Conservation (phyloP, 768 basidiomycete species). For the Daedaleopsis sinensis region DNA sequence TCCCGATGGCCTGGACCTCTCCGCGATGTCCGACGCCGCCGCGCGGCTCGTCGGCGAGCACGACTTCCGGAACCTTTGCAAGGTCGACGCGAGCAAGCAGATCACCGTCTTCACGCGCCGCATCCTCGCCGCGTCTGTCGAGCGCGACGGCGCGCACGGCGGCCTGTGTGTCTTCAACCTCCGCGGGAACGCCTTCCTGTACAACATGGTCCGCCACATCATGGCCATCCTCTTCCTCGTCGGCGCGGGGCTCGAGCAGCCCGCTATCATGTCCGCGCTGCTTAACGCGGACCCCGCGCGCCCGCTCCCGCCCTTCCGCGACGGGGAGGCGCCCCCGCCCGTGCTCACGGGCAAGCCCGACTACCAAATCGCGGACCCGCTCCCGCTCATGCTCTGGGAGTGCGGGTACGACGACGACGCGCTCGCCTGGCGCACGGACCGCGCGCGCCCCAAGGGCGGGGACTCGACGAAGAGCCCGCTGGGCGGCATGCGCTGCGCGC, state of each 20-base stretch:
- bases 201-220: slow-evolving; percentile 96
- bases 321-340: slow-evolving; percentile 40
- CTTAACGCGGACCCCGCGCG: slow-evolving; percentile 64
- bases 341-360: slow-evolving; percentile 76
- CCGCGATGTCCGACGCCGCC: slow-evolving; percentile 77
- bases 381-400: slow-evolving; percentile 92
- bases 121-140: slow-evolving; percentile 69
- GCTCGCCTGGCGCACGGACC: slow-evolving; percentile 73
- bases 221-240: slow-evolving; percentile 90
- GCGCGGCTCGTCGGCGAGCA: slow-evolving; percentile 78
- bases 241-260: slow-evolving; percentile 77
- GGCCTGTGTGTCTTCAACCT: slow-evolving; percentile 78
- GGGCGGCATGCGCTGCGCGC: slow-evolving; percentile 27
- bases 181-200: slow-evolving; percentile 86
- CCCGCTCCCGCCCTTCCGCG: slow-evolving; percentile 39
- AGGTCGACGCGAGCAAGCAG: slow-evolving; percentile 90
- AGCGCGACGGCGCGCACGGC: slow-evolving; percentile 38
- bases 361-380: slow-evolving; percentile 92
- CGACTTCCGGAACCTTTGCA: slow-evolving; percentile 96
- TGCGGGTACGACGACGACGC: slow-evolving; percentile 72
- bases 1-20: slow-evolving; percentile 63
- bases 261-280: slow-evolving; percentile 68
- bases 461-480: slow-evolving; percentile 24
- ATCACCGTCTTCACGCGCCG: slow-evolving; percentile 76
- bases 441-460: slow-evolving; percentile 37